These are phyloP conservation scores for Noccaea bulbosa DNA, from an alignment of 345 rosid genomes.

Conservation along the genomic window DNA sequence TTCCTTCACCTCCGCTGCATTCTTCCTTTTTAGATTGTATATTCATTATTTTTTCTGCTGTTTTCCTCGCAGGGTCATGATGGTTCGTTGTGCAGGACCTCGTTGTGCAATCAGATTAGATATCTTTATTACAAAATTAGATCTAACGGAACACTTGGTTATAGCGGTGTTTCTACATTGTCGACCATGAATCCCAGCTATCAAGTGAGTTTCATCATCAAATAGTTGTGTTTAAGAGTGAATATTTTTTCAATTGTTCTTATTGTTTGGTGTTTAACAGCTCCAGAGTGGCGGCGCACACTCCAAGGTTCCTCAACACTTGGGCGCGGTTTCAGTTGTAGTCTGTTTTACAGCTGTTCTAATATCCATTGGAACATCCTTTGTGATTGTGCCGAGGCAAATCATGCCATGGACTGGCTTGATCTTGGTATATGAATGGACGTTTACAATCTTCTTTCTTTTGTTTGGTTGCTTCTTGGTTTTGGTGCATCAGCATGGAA, in stretches of 20 bases:
- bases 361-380: conserved; percentile 62
- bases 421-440: conserved; percentile 89
- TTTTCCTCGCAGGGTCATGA: conserved; percentile 53
- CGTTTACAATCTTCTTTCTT: conserved; percentile 68
- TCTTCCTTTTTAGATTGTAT: conserved; percentile 1
- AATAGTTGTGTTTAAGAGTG: not conserved
- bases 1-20: conserved; percentile 9
- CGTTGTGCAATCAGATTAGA: conserved; percentile 65
- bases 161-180: conserved; percentile 57
- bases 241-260: too few relatives aligned
- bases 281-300: conserved; percentile 50
- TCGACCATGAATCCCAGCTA: conserved; percentile 51
- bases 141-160: conserved; percentile 57
- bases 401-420: conserved; percentile 96
- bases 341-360: conserved; percentile 57
- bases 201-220: conserved; percentile 51
- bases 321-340: conserved; percentile 69
- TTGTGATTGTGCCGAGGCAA: conserved; percentile 80
- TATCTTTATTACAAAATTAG: conserved; percentile 62
- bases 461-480: conserved; percentile 75
- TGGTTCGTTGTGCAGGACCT: conserved; percentile 54
- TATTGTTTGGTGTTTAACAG: conserved; percentile 42
- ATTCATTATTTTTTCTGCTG: conserved; percentile 11
- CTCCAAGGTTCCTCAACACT: conserved; percentile 68
- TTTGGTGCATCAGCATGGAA: conserved; percentile 69